phyloP scores from a whole-genome alignment of 2,329 filamentous ascomycete genomes.

The Sporothrix pallida region DNA sequence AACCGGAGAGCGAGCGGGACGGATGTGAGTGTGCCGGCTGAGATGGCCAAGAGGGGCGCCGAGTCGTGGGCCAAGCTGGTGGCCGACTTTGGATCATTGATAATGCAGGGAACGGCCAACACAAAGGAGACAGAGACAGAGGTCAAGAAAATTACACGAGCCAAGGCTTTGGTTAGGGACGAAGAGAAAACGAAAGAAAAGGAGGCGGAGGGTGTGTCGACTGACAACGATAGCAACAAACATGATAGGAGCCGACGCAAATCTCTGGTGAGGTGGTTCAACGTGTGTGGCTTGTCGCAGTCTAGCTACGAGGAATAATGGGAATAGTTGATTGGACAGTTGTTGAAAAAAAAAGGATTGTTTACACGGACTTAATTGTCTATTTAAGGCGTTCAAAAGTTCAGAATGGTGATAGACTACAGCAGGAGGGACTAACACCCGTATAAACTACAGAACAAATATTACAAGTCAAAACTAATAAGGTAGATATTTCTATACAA shows the following conservation, averaged over 20 bases:
- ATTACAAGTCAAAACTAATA: too few relatives aligned
- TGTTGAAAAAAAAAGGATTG: background rate
- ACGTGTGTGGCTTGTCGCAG: background rate
- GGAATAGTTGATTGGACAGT: background rate
- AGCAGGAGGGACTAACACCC: background rate
- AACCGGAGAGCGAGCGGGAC: constrained; percentile 56
- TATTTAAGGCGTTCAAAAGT: background rate
- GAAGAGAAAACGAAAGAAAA: background rate
- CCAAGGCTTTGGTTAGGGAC: background rate
- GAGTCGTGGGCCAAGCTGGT: constrained; percentile 54
- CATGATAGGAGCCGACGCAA: background rate
- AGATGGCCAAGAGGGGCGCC: constrained; percentile 59
- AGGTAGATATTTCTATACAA: too few relatives aligned
- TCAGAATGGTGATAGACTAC: background rate
- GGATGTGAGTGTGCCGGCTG: constrained; percentile 52
- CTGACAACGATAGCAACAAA: too few relatives aligned
- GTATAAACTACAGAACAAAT: too few relatives aligned
- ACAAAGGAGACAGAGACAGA: background rate
- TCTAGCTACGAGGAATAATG: background rate
- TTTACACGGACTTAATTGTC: background rate
- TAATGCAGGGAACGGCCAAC: background rate
- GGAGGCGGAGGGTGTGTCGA: background rate
- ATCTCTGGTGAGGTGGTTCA: background rate
- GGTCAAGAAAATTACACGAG: background rate
- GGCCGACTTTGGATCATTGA: background rate